A percentile compares a stretch with the other conserved stretches of the same genome.
Conservation (phyloP, 2,329 filamentous ascomycete genomes). For the Pseudocercospora cruenta region DNA sequence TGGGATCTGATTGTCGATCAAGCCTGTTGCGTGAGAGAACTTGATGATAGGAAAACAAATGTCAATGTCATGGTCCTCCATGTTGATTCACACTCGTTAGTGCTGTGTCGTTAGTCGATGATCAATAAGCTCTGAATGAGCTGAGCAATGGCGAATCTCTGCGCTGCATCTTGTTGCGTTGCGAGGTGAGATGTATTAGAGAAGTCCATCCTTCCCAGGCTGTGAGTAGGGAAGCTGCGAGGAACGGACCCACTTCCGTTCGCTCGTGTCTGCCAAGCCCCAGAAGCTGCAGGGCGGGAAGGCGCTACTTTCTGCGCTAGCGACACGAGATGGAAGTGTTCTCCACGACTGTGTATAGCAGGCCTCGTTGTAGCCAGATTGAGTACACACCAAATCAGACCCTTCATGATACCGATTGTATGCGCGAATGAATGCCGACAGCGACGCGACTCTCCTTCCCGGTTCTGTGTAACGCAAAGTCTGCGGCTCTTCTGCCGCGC, state of each 20-base stretch:
- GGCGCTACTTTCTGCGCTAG: constrained; percentile 6
- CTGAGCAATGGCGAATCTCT: constrained; percentile 16
- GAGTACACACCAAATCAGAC: background rate
- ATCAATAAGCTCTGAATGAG: constrained; percentile 17
- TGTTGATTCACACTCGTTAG: constrained; percentile 23
- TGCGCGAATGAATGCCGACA: constrained; percentile 5
- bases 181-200: background rate
- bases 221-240: background rate
- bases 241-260: background rate
- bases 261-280: background rate
- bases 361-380: background rate
- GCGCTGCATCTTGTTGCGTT: constrained; percentile 3
- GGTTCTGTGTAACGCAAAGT: constrained; percentile 15
- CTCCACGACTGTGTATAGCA: background rate
- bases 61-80: constrained; percentile 29
- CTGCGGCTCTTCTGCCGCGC: constrained; percentile 16
- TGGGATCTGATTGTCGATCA: constrained; percentile 24
- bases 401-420: background rate
- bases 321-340: constrained; percentile 2
- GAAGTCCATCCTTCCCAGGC: too few species aligned
- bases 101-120: constrained; percentile 16
- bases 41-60: constrained; percentile 36
- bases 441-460: background rate
- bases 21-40: constrained; percentile 40
- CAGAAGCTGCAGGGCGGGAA: constrained; percentile 1